A percentile compares a stretch with the other conserved stretches of the same genome.
phyloP scores from a whole-genome alignment of 371 early-diverging fungal genomes.

The Lichtheimia hyalospora region DNA sequence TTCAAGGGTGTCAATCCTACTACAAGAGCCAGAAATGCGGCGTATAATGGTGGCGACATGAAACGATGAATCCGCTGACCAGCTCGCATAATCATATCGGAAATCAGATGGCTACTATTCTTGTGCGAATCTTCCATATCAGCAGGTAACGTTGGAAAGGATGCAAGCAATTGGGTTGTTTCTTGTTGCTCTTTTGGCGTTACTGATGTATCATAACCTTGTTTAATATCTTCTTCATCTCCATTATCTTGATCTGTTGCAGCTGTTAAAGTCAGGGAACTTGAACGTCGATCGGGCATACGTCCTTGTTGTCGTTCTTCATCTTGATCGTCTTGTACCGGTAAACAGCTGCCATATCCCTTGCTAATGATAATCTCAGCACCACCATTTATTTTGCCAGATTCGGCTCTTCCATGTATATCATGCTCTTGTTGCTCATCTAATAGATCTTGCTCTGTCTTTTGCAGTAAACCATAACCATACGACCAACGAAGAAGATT shows the following conservation, averaged over 20 bases:
- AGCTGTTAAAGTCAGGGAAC: slow-evolving; percentile 18
- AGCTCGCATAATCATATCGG: slow-evolving; percentile 51
- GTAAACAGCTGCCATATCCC: no score
- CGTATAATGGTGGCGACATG: slow-evolving; percentile 70
- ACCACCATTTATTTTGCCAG: no score
- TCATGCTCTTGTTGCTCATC: no score
- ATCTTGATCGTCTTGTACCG: no score
- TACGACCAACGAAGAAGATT: slow-evolving; percentile 78
- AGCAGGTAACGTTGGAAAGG: slow-evolving; percentile 3
- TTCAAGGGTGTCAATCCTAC: slow-evolving; percentile 57
- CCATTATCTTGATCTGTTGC: slow-evolving; percentile 1
- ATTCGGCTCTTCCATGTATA: no score
- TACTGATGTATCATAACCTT: background rate
- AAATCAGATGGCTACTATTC: slow-evolving; percentile 57
- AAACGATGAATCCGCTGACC: slow-evolving; percentile 24
- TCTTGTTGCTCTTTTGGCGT: background rate
- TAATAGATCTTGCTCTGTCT: no score
- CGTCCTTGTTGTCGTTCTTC: no score
- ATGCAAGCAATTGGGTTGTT: slow-evolving; percentile 3
- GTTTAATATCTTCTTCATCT: no score
- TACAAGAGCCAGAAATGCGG: slow-evolving; percentile 55
- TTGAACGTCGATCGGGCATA: slow-evolving; percentile 16
- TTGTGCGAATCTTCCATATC: background rate
- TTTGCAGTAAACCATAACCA: slow-evolving; percentile 62
- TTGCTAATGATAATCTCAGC: no score